Conservation (phyloP, 768 basidiomycete genomes). For the Dacryopinax spathularia region DNA sequence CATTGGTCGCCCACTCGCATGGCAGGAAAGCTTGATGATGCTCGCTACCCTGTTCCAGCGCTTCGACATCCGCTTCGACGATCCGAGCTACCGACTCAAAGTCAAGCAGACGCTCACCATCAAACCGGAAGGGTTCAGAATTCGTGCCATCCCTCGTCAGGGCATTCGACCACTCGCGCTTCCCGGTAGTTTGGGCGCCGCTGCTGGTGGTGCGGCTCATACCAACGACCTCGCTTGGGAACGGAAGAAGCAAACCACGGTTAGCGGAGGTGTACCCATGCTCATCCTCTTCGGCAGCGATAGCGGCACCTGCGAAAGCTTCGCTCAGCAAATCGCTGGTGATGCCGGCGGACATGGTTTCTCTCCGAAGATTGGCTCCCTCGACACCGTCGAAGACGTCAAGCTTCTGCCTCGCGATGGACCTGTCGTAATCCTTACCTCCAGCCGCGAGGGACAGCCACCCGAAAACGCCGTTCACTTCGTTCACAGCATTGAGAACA, state of each 20-base stretch:
- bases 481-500: slow-evolving; percentile 29
- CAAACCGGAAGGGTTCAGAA: slow-evolving; percentile 32
- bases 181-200: too few relatives aligned
- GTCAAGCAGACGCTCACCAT: slow-evolving; percentile 26
- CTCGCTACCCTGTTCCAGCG: slow-evolving; percentile 32
- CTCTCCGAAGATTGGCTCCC: slow-evolving; percentile 26
- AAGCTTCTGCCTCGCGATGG: slow-evolving; percentile 26
- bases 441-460: slow-evolving; percentile 36
- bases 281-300: slow-evolving; percentile 35
- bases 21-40: slow-evolving; percentile 34
- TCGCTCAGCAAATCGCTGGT: slow-evolving; percentile 33
- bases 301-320: slow-evolving; percentile 36
- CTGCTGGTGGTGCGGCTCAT: too few relatives aligned
- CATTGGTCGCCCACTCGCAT: slow-evolving; percentile 34
- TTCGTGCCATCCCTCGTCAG: slow-evolving; percentile 28
- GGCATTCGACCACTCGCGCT: slow-evolving; percentile 9
- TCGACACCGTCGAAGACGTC: slow-evolving; percentile 25
- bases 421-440: slow-evolving; percentile 33
- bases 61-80: slow-evolving; percentile 32
- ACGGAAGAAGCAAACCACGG: not conserved
- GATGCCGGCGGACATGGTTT: slow-evolving; percentile 30
- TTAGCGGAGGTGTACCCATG: slow-evolving; percentile 18
- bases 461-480: slow-evolving; percentile 37
- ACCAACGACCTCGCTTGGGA: too few relatives aligned
- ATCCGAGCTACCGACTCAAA: slow-evolving; percentile 31